Evolutionary conservation across 768 basidiomycete genomes (phyloP).

Genomic region (Boletus pseudo-olivaceus): DNA sequence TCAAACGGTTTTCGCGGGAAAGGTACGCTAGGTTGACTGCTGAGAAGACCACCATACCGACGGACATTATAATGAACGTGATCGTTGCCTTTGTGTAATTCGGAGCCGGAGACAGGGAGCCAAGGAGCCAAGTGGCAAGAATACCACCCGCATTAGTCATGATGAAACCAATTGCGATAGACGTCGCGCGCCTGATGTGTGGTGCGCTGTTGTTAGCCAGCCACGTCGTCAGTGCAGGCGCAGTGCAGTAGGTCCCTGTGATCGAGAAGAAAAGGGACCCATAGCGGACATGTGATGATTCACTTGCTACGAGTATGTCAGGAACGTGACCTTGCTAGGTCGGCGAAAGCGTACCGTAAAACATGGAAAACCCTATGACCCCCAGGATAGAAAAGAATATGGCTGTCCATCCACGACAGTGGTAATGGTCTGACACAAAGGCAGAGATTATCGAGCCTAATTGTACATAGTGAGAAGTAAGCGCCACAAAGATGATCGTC

Average conservation of each 20-base stretch:
- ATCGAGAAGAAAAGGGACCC: constrained; percentile 42
- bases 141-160: constrained; percentile 60
- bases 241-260: constrained; percentile 48
- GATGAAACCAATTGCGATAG: constrained; percentile 54
- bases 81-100: constrained; percentile 47
- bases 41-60: constrained; percentile 37
- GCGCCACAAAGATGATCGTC: not conserved
- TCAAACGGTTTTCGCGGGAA: constrained; percentile 42
- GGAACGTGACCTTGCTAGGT: not conserved
- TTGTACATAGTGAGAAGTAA: not conserved
- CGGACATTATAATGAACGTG: constrained; percentile 34
- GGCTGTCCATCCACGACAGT: constrained; percentile 44
- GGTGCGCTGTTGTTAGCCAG: constrained; percentile 58
- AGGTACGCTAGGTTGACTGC: constrained; percentile 41
- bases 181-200: constrained; percentile 52
- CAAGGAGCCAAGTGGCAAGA: constrained; percentile 58
- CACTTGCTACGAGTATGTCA: constrained; percentile 14
- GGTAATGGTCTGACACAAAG: constrained; percentile 51
- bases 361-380: constrained; percentile 53
- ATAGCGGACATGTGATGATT: constrained; percentile 44
- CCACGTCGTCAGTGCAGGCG: constrained; percentile 47
- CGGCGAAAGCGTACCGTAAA: constrained; percentile 39
- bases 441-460: constrained; percentile 41
- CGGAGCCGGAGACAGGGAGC: constrained; percentile 46
- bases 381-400: constrained; percentile 43